Base-by-base conservation (phyloP, 2,329 filamentous ascomycete species). In the Helminthosporium solani region DNA sequence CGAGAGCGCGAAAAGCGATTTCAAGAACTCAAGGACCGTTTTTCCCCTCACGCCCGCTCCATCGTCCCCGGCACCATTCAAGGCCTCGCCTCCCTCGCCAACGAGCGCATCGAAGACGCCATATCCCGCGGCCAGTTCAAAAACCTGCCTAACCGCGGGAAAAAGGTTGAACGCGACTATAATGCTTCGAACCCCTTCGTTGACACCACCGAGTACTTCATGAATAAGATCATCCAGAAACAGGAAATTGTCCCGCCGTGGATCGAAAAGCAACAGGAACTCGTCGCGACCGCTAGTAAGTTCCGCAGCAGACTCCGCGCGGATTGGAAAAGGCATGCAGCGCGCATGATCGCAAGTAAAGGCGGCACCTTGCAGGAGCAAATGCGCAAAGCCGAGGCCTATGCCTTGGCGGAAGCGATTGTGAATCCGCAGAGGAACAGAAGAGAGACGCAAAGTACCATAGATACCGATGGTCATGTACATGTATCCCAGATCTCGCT, bases 191-290 rank as follows among this genome's bases (percentile, higher is more conserved):
- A 87, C 57, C 90, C 94, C 0, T 97, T 95, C 62, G 83, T 97
- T 46, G 90, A 97, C 64, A 97, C 92, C 0, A 97, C 94, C 0
- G 92, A 97, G 70, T 96, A 96, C 67, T 88, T 97, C 60, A 87
- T 97, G 86, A 97, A 99, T 73, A 94, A 95, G 72, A 96, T 97
- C 75, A 96, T 99, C 53, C 88, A 96, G 72, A 86, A 87, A 47
- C 94, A 99, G 70, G 91, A 96, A 16, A 88, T 97, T 49, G 89
- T 95, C 0, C 94, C 94, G 1, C 92, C 92, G 0, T 99, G 94
- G 94, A 97, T 99, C 49, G 94, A 99, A 71, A 97, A 96, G 72
- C 94, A 99, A 68, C 92, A 97, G 66, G 90, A 96, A 61, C 75
- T 97, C 5, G 79, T 84, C 9, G 83, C 82, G 49, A 80, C 87